Base-by-base conservation (phyloP, 2,329 filamentous ascomycete species). In the Fusarium zealandicum region DNA sequence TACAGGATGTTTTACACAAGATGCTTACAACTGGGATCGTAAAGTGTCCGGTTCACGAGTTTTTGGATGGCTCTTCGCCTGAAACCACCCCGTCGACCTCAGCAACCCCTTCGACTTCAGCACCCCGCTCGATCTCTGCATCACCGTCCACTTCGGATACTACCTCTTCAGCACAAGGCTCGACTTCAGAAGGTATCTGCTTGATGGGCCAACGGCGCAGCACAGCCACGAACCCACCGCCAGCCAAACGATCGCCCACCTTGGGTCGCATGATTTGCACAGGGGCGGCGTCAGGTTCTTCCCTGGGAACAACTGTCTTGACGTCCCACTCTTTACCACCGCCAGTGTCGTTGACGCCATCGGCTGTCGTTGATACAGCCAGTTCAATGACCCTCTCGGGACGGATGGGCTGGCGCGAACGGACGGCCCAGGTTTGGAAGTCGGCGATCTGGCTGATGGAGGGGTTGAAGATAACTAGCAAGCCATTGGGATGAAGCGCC, bases 361-460 rank as follows among this genome's bases (percentile, higher is more conserved):
- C 74, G 1, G 67, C 67, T 6, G 68, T 70, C 1, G 74, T 76
- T 4, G 73, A 70, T 8, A 71, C 67, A 6, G 78, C 78, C 58
- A 89, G 73, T 70, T 90, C 87, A 13, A 89, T 66, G 1, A 86
- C 82, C 37, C 77, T 80, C 32, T 89, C 85, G 8, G 86, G 72
- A 20, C 79, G 71, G 17, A 82, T 47, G 13, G 84, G 83, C 46
- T 90, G 74, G 3, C 72, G 73, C 11, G 82, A 75, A 22, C 80
- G 73, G 51, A 80, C 80, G 27, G 86, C 47, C 74, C 74, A 76
- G 16, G 66, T 52, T 32, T 72, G 67, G 53, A 87, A 89, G 5
- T 86, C 81, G 33, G 81, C 85, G 49, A 93, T 88, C 71, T 93
- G 90, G 9, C 90, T 92, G 53, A 95, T 85, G 64, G 86, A 90